A percentile compares a stretch with the other conserved stretches of the same genome.
Conservation (phyloP, 192 early-diverging fungal species). For the Coemansia sp. region DNA sequence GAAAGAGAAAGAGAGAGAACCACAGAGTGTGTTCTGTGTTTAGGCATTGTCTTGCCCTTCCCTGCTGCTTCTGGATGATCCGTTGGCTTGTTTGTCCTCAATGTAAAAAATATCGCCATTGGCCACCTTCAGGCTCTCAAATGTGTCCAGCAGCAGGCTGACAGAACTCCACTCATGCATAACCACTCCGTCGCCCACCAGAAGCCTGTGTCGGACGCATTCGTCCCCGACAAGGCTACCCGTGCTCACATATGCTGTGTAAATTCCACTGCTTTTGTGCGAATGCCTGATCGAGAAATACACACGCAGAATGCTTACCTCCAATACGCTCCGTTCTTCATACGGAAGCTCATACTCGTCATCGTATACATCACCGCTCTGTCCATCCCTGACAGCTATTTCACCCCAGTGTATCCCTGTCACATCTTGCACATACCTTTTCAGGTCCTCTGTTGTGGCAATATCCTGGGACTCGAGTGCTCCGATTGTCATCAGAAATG, state of each 20-base stretch:
- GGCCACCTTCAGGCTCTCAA: background rate
- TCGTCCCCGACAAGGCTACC: background rate
- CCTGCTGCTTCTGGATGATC: background rate
- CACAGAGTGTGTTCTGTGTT: too few relatives aligned
- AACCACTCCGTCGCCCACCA: background rate
- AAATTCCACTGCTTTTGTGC: background rate
- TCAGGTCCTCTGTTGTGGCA: background rate
- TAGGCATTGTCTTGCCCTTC: background rate
- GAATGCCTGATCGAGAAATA: slow-evolving; percentile 2
- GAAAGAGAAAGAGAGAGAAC: too few relatives aligned
- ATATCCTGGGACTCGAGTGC: background rate
- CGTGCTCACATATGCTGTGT: slow-evolving; percentile 1
- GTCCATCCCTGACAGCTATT: background rate
- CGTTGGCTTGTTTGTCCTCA: background rate
- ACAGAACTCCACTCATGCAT: background rate
- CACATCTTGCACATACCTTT: background rate
- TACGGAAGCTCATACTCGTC: background rate
- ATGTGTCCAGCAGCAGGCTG: background rate
- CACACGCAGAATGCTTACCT: slow-evolving; percentile 2
- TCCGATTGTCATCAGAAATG: background rate
- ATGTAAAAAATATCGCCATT: background rate
- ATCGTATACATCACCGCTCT: background rate
- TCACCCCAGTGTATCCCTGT: background rate
- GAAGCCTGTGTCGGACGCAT: background rate
- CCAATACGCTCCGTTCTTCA: background rate